Base-by-base conservation (phyloP, 768 basidiomycete species). In the Hericium alpestre region DNA sequence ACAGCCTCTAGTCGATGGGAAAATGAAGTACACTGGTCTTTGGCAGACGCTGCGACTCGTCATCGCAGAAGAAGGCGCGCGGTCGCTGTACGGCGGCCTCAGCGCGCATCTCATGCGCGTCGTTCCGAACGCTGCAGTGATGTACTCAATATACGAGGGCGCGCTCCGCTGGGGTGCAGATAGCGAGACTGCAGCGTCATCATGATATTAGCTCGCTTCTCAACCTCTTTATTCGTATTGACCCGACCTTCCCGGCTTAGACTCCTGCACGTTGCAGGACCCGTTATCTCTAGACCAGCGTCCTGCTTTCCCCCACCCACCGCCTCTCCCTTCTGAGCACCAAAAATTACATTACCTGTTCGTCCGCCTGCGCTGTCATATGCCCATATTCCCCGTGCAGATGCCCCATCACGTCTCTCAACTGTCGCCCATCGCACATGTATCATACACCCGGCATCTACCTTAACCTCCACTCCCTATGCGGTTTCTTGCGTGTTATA, bases 81-180 rank as follows among this genome's bases (percentile, higher is more conserved):
- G 83, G 43, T 83, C 88, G 4, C 68, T 98, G 18, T 98, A 99
- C 64, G 87, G 91, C 38, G 96, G 96, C 10, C 79, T 99, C 56
- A 87, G 86, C 55, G 93, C 96, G 0, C 96, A 98, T 69, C 77
- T 99, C 57, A 87, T 99, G 81, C 86, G 96, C 52, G 93, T 97
- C 57, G 90, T 99, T 3, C 95, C 95, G 7, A 99, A 99, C 64
- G 95, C 95, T 0, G 89, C 87, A 0, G 90, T 94, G 61, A 97
- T 98, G 95, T 99, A 87, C 73, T 84, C 84, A 59, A 93, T 96
- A 66, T 97, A 97, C 66, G 94, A 98, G 69, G 83, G 86, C 23
- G 75, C 85, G 32, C 73, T 94, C 32, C 76, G 83, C 41, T 90
- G 83, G 83, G 74, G 65, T 10, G 49, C 41, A 13, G 23, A 46